Base-by-base conservation (phyloP, 2,329 filamentous ascomycete species). In the Aspergillus tamarii region DNA sequence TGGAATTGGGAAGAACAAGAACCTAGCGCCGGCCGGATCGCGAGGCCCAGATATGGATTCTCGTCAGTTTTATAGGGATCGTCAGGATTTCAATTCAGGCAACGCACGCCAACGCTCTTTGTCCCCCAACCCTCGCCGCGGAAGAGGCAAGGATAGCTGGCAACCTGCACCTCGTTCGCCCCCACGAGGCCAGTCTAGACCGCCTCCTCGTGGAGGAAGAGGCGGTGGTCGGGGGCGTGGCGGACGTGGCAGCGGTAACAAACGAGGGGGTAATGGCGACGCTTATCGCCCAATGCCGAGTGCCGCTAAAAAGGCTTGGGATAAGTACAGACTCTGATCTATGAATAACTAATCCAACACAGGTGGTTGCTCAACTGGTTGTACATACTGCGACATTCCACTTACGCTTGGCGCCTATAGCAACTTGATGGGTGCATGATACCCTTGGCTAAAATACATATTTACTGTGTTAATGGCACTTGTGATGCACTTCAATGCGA, bases 261-360 rank as follows among this genome's bases (percentile, higher is more conserved):
- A 66, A 50, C 59, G 68, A 41, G 70, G 71, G 14, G 63, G 67
- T 28, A 59, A 64, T 34, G 64, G 72, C 28, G 69, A 75, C 56
- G 60, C 66, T 10, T 77, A 78, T 67, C 74, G 75, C 43, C 76
- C 75, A 9, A 64, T 76, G 66, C 74, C 73, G 2, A 75, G 72
- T 66, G 70, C 74, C 2, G 73, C 64, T 9, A 74, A 76, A 54
- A 74, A 74, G 46, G 70, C 69, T n/a, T 76, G 74, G 74, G 73
- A 76, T 58, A 70, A 63, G 63, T 71, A 72, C 61, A 67, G 74
- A 60, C 60, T 75, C 23, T 74, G 62, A 73, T 57, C 19, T 28
- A 58, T 60, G 21, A 1, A 59, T 60, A 59, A 66, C 48, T 39
- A 55, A 55, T 21, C 14, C 21, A 32, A 19, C 34, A 10, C 16